Evolutionary conservation across 2,329 filamentous ascomycete genomes (phyloP).

Genomic region (Chaetomiaceae sp.): DNA sequence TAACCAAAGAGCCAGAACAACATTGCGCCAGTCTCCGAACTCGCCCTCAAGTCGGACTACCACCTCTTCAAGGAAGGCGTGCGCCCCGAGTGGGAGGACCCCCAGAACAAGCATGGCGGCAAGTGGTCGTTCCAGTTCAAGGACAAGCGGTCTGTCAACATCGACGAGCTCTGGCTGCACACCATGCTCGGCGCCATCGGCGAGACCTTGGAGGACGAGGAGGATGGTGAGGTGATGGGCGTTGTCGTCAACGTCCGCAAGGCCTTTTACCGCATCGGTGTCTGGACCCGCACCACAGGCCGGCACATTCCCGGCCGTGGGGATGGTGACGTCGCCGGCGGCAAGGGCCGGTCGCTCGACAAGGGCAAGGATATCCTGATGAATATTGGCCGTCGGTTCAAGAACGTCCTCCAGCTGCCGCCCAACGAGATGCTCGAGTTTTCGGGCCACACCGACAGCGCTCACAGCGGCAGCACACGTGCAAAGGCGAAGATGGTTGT

Average conservation of each 20-base stretch:
- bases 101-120: conserved; percentile 97
- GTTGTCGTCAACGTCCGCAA: conserved; percentile 99
- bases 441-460: conserved; percentile 91
- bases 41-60: conserved; percentile 97
- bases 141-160: conserved; percentile 85
- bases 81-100: conserved; percentile 96
- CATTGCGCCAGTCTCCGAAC: conserved; percentile 90
- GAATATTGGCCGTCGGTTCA: conserved; percentile 85
- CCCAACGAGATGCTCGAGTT: conserved; percentile 80
- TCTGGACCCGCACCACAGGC: conserved; percentile 94
- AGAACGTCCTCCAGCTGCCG: conserved; percentile 80
- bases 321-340: conserved; percentile 65
- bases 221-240: conserved; percentile 96
- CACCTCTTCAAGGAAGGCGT: conserved; percentile 98
- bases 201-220: conserved; percentile 92
- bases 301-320: conserved; percentile 74
- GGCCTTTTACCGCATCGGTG: conserved; percentile 93
- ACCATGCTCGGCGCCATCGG: conserved; percentile 95
- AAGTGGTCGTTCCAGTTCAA: conserved; percentile 99
- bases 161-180: conserved; percentile 94
- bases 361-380: conserved; percentile 82
- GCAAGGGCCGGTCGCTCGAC: conserved; percentile 70
- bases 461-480: conserved; percentile 86
- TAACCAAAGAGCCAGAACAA: conserved; percentile 69
- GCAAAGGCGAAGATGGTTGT: conserved; percentile 92